Conservation (phyloP, 352 stramenopile genomes). For the Aphanomyces invadans region DNA sequence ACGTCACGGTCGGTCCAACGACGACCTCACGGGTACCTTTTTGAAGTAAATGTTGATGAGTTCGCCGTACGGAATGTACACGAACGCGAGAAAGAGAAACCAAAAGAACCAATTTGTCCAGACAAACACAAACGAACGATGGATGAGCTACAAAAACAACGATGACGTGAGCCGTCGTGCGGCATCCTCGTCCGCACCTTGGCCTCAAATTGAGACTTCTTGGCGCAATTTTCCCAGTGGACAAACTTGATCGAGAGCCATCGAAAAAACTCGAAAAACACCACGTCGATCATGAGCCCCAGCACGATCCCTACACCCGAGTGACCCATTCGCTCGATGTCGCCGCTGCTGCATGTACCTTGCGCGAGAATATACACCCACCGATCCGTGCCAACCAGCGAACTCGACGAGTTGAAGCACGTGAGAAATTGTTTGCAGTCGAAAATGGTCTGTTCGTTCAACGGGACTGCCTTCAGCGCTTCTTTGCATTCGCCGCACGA, state of each 20-base stretch:
- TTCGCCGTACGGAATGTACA: conserved; percentile 30
- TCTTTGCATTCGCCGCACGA: conserved; percentile 46
- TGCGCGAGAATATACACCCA: conserved; percentile 35
- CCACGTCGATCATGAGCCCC: conserved; percentile 28
- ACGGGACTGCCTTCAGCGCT: conserved; percentile 26
- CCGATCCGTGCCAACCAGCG: conserved; percentile 26
- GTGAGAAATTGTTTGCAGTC: conserved; percentile 73
- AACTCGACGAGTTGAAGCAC: conserved; percentile 58
- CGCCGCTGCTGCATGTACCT: too few relatives aligned
- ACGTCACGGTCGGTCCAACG: too few relatives aligned
- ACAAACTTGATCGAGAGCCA: conserved; percentile 27
- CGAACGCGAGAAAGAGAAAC: conserved; percentile 31
- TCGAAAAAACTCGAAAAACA: conserved; percentile 29
- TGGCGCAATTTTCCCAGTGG: conserved; percentile 26
- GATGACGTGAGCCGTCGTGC: not conserved
- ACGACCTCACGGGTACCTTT: too few relatives aligned
- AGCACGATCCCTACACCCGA: conserved; percentile 28
- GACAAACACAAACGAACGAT: conserved; percentile 31
- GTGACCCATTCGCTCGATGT: too few relatives aligned
- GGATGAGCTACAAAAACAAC: conserved; percentile 24
- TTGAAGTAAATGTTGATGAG: conserved; percentile 23
- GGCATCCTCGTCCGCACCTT: conserved; percentile 12
- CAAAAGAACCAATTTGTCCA: conserved; percentile 35
- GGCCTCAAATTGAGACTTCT: conserved; percentile 24
- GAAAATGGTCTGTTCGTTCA: conserved; percentile 20